These are phyloP conservation scores for Xylaria grammica DNA, from an alignment of 495 filamentous ascomycete species.

Conservation along the genomic window DNA sequence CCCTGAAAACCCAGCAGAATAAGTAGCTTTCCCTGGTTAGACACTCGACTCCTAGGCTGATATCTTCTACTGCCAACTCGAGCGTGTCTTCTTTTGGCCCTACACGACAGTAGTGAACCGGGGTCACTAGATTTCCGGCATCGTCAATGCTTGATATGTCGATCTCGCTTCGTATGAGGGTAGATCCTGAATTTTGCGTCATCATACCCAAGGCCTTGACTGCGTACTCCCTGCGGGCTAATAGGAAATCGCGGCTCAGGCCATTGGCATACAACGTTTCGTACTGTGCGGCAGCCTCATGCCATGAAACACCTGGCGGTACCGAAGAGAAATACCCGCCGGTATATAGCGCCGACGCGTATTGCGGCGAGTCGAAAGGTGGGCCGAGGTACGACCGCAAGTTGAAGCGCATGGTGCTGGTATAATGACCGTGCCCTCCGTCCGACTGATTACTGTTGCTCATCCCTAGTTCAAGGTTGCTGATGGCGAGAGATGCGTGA, in stretches of 20 bases:
- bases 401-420: conserved; percentile 40
- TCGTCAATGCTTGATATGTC: conserved; percentile 38
- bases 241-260: conserved; percentile 29
- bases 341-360: conserved; percentile 37
- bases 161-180: conserved; percentile 33
- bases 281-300: conserved; percentile 36
- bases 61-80: conserved; percentile 24
- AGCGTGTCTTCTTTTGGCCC: conserved; percentile 23
- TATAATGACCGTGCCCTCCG: conserved; percentile 33
- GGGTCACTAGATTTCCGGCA: conserved; percentile 31
- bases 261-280: conserved; percentile 35
- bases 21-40: conserved; percentile 31
- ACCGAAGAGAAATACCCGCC: conserved; percentile 34
- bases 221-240: conserved; percentile 39
- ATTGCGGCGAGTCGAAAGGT: conserved; percentile 33
- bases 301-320: conserved; percentile 30
- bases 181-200: conserved; percentile 18
- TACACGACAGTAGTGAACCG: conserved; percentile 22
- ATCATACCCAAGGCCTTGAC: conserved; percentile 22
- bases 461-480: not conserved
- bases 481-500: conserved; percentile 13
- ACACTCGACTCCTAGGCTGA: conserved; percentile 34
- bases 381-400: conserved; percentile 36
- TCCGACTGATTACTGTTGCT: not conserved
- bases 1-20: conserved; percentile 38